Evolutionary conservation across 2,329 filamentous ascomycete genomes (phyloP), one percentile per base, ranked within the genome.

Genomic region (Grosmannia huntii): DNA sequence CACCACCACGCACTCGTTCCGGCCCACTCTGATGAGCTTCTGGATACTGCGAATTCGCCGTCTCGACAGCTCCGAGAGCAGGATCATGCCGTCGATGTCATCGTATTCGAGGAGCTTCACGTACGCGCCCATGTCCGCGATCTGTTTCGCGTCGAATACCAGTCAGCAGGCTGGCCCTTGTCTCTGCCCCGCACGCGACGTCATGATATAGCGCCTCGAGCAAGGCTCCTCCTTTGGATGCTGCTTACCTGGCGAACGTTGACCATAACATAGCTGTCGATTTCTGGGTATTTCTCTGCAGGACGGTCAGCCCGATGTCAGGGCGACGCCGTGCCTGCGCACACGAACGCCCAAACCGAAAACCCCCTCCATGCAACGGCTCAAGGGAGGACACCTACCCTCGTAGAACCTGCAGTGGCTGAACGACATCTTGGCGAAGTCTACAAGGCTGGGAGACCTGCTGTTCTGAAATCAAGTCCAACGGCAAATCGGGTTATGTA

Each of bases 201-300:
- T 48, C 27, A 33, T 50, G 57, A 21, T 28, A 19, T 33, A 12
- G 33, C 5, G 14, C 6, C 27, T 27, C 46, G n/a, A 46, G n/a
- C 10, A 25, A 46, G 3, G 10, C 23, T 19, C 4, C 38, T 23
- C 36, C 36, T 16, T 3, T 6, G 31, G 25, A 21, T 23, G 2
- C 10, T 38, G 69, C 80, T 63, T 71, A 91, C 88, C 85, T 96
- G 90, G 83, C 62, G 62, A 49, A 66, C 94, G 75, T 97, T 99
- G 73, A 99, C 94, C 94, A 99, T 99, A 72, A 99, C 95, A 76
- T 96, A 97, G 81, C 90, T 95, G 77, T 99, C 94, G 72, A 99
- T 92, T 81, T 97, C 94, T 60, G 90, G 90, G 71, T 87, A 95
- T 70, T 84, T 84, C 63, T 84, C 80, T 64, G 58, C 28, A 12